Conservation (phyloP, 495 filamentous ascomycete genomes). For the Margaritispora aquatica region DNA sequence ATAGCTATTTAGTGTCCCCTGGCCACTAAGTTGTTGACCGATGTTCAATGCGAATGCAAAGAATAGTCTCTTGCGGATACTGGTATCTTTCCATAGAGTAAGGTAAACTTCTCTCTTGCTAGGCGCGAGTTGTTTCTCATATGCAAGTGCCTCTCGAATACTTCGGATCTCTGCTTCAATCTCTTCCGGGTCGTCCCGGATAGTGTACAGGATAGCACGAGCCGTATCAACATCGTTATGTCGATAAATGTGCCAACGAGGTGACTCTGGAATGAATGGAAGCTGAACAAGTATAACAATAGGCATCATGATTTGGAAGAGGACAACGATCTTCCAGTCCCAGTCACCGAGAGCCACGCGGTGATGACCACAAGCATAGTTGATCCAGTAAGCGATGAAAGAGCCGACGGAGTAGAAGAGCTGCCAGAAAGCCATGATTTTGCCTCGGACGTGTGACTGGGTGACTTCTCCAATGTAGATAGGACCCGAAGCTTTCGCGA, state of each 20-base stretch:
- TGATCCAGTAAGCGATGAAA: conserved; percentile 77
- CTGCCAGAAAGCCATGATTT: conserved; percentile 71
- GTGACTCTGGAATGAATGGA: conserved; percentile 72
- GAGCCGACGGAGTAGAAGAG: conserved; percentile 77
- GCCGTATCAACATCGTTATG: conserved; percentile 59
- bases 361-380: conserved; percentile 41
- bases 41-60: conserved; percentile 62
- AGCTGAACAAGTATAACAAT: conserved; percentile 57
- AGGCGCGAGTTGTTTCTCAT: conserved; percentile 67
- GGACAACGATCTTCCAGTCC: conserved; percentile 47
- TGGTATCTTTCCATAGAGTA: conserved; percentile 61
- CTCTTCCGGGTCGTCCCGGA: conserved; percentile 49
- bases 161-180: conserved; percentile 72
- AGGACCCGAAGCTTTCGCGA: conserved; percentile 40
- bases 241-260: conserved; percentile 70
- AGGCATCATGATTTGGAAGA: conserved; percentile 56
- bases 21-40: conserved; percentile 64
- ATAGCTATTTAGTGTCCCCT: conserved; percentile 48
- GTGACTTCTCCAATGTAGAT: conserved; percentile 67
- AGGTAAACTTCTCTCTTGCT: too few relatives aligned
- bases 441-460: conserved; percentile 51
- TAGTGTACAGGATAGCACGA: conserved; percentile 55
- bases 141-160: conserved; percentile 68
- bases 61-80: conserved; percentile 64
- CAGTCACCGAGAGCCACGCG: conserved; percentile 63